phyloP scores from a whole-genome alignment of 1,284 basidiomycete genomes.

The Moniliella sp. region DNA sequence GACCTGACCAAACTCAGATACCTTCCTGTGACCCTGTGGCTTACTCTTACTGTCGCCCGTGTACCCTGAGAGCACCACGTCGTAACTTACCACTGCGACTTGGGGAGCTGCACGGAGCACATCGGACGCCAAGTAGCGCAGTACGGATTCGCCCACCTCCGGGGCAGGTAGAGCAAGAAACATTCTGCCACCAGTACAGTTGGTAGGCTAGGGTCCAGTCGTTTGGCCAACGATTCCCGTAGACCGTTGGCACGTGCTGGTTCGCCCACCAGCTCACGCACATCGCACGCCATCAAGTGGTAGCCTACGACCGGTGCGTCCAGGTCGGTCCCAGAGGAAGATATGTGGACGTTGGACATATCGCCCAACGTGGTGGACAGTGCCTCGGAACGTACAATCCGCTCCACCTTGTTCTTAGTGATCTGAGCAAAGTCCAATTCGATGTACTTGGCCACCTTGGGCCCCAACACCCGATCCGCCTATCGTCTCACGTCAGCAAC shows the following conservation, averaged over 20 bases:
- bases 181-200: conserved; percentile 30
- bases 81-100: conserved; percentile 14
- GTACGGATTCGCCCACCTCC: conserved; percentile 7
- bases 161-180: conserved; percentile 22
- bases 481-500: no score
- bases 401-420: conserved; percentile 59
- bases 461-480: no score
- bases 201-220: conserved; percentile 5
- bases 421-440: conserved; percentile 76
- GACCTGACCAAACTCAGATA: conserved; percentile 15
- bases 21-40: neutral
- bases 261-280: no score
- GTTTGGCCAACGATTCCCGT: no score
- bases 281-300: no score
- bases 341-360: no score
- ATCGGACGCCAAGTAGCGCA: conserved; percentile 5
- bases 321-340: no score
- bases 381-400: conserved; percentile 44
- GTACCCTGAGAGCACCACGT: conserved; percentile 26
- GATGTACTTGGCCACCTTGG: no score
- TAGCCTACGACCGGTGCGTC: no score
- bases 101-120: neutral
- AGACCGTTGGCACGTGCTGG: no score
- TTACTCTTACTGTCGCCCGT: conserved; percentile 10
- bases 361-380: no score